Evolutionary conservation across 805 yeast species (phyloP), one percentile per base, ranked within the genome.

Genomic region (Ogataea allantospora): DNA sequence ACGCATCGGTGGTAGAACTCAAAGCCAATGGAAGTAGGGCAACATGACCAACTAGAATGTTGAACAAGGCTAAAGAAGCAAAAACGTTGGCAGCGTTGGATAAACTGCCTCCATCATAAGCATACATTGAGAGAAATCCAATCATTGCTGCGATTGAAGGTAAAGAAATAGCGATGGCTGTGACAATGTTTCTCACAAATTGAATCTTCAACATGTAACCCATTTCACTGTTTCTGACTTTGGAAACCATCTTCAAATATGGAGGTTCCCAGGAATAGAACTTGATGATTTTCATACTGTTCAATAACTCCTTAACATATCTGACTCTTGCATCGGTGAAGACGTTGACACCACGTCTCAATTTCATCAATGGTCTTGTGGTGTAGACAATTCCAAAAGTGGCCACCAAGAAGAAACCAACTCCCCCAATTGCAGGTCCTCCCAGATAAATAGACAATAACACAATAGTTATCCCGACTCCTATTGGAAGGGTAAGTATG

Each of bases 201-300:
- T 84, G 89, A 68, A 87, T 75, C 36, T 63, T 67, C 45, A 78
- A 71, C 42, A 89, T 72, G 34, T 68, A 66, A 4, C 53, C 49
- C 73, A 85, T 79, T 62, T 88, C 97, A 14, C 65, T 54, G 0
- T 55, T 51, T 57, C 97, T 75, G 18, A 76, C 67, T 9, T 67
- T 70, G 11, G 75, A 54, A 23, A 89, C 72, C 35, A 71, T 65
- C 7, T 70, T 58, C 37, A 70, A 70, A 57, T 87, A 89, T 1
- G 96, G 88, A 21, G 69, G 70, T 62, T 89, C 97, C 96, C 96
- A 89, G 1, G 95, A 85, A 58, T 88, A 89, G 58, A 75, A 84
- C 65, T 89, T 89, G 59, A 89, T 85, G 57, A 82, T 72, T 54
- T 84, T 86, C 71, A 89, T 75, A 47, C 83, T 78, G 54, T 75